Base-by-base conservation (phyloP, 2,329 filamentous ascomycete species). In the Ophiostoma ulmi region DNA sequence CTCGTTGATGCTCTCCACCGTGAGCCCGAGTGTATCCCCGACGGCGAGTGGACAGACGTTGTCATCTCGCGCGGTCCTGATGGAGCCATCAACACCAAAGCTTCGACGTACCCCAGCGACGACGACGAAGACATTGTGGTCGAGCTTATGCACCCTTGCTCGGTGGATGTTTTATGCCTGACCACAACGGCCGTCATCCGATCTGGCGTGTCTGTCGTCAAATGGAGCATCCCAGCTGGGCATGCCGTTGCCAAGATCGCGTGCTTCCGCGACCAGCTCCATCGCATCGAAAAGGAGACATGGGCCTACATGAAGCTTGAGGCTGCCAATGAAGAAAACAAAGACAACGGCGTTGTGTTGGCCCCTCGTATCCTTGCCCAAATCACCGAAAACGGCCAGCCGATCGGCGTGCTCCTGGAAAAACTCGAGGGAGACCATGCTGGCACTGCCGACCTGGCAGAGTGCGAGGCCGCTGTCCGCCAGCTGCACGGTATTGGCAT, bases 251-350 rank as follows among this genome's bases (percentile, higher is more conserved):
- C 63, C 63, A 65, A 65, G 63, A 39, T 39, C 13, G 63, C 63
- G 36, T 65, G 63, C 20, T 65, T 65, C 63, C 63, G 38, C 36
- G 35, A 65, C 35, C 31, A 65, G 35, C 63, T 65, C 13, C 63
- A 14, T 13, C 63, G 63, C 10, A 65, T 65, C 36, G 36, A n/a
- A 1, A 38, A 1, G 6, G 63, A 65, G 63, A 39, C 63, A 2
- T 65, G 63, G 63, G 63, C 63, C 5, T 65, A 65, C 22, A 36
- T n/a, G 36, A 39, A 38, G 63, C 63, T 65, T 10, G 63, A 65
- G n/a, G 10, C 20, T 22, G 36, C 7, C 6, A 1, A 17, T 44
- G 14, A 48, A 7, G 44, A 11, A 6, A 31, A 64, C 14, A 36
- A 36, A n/a, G 17, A n/a, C 17, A n/a, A 65, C 13, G 14, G 17